Conservation (phyloP, 1,139 yeast species). For the Candida labiduridarum region DNA sequence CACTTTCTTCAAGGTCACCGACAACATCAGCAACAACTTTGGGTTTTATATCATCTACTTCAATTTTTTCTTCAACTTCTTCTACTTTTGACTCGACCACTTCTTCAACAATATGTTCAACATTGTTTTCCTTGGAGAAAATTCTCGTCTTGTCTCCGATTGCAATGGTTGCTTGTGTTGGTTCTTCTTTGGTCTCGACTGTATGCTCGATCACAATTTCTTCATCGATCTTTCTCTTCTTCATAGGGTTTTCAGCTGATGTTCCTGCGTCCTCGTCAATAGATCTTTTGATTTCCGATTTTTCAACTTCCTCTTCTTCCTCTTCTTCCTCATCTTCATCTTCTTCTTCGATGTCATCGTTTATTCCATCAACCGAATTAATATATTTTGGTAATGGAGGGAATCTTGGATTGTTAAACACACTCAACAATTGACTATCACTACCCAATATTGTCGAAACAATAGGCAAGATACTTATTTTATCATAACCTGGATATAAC, state of each 20-base stretch:
- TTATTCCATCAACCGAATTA: slow-evolving; percentile 21
- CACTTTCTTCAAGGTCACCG: slow-evolving; percentile 10
- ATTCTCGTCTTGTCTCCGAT: neutral
- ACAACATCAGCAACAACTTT: slow-evolving; percentile 1
- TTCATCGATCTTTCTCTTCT: slow-evolving; percentile 9
- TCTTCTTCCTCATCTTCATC: slow-evolving; percentile 17
- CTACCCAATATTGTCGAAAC: slow-evolving; percentile 54
- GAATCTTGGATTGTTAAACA: slow-evolving; percentile 74
- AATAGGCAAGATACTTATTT: slow-evolving; percentile 71
- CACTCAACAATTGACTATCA: slow-evolving; percentile 45
- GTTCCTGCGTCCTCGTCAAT: slow-evolving; percentile 9
- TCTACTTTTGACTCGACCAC: neutral
- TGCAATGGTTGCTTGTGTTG: neutral
- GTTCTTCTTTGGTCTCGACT: neutral
- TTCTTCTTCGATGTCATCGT: slow-evolving; percentile 21
- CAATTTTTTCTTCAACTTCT: neutral
- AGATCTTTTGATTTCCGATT: slow-evolving; percentile 20
- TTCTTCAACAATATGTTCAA: neutral
- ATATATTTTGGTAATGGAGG: slow-evolving; percentile 59
- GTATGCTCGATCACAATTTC: neutral
- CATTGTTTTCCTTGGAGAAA: neutral
- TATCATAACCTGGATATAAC: slow-evolving; percentile 64
- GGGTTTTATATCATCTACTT: neutral
- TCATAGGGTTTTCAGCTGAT: slow-evolving; percentile 21
- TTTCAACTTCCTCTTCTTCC: slow-evolving; percentile 7